A percentile compares a stretch with the other conserved stretches of the same genome.
phyloP scores from a whole-genome alignment of 1,284 basidiomycete genomes.

The Neotropicomus parvogracilis region DNA sequence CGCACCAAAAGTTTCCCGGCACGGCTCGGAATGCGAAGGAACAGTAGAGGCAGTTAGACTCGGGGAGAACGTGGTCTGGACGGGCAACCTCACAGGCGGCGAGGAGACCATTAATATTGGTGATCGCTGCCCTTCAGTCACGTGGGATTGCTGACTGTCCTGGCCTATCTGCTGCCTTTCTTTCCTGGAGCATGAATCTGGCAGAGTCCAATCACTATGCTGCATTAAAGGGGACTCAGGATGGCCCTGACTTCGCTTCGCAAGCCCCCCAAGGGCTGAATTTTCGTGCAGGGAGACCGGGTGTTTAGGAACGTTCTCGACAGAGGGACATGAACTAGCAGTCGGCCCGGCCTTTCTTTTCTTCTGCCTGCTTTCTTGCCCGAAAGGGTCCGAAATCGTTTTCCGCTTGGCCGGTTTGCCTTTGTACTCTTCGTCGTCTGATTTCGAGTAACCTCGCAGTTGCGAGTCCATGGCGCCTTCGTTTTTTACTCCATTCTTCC shows the following conservation, averaged over 20 bases:
- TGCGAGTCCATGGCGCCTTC: slow-evolving; percentile 36
- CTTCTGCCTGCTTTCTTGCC: slow-evolving; percentile 39
- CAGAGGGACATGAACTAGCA: not conserved
- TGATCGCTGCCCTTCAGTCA: not conserved
- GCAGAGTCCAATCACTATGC: slow-evolving; percentile 6
- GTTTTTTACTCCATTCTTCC: slow-evolving; percentile 49
- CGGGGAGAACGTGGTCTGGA: slow-evolving; percentile 6
- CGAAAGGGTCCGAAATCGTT: slow-evolving; percentile 54
- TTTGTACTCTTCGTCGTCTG: slow-evolving; percentile 56
- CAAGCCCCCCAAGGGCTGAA: not conserved
- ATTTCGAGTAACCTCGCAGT: slow-evolving; percentile 27
- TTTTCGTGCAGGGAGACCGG: not conserved
- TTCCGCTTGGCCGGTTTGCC: slow-evolving; percentile 57
- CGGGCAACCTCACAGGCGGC: slow-evolving; percentile 3
- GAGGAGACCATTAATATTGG: slow-evolving; percentile 2
- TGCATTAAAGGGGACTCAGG: not conserved
- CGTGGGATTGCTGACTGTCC: not conserved
- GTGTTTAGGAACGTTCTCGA: not conserved
- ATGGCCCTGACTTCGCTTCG: slow-evolving; percentile 15
- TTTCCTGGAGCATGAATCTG: slow-evolving; percentile 9
- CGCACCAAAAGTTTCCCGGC: slow-evolving; percentile 21
- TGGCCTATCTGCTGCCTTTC: slow-evolving; percentile 2
- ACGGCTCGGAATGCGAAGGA: slow-evolving; percentile 1
- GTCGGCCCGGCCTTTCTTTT: slow-evolving; percentile 16
- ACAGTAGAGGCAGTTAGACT: not conserved